Percentiles rank a stretch among this genome's conserved stretches.
Evolutionary conservation across 352 stramenopile genomes (phyloP).

Genomic region (Globisporangium rhizosaccharum): DNA sequence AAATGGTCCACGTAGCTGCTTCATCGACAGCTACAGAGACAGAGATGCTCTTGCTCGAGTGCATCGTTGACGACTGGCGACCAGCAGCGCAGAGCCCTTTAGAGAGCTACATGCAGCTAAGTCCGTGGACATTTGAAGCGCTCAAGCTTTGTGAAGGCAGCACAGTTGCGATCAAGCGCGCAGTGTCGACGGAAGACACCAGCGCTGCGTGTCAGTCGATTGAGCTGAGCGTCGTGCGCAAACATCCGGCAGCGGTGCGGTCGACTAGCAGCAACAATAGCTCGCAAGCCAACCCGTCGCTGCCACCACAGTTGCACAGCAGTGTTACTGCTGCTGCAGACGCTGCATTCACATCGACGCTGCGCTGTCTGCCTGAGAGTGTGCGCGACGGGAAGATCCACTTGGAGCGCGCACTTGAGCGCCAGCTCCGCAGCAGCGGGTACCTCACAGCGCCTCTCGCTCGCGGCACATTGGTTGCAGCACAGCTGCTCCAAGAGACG

Average conservation of each 20-base stretch:
- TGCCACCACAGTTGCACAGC: no score
- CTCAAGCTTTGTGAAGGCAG: slow-evolving; percentile 15
- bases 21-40: not conserved
- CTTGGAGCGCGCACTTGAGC: slow-evolving; percentile 22
- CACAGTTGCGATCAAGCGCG: slow-evolving; percentile 1
- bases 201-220: slow-evolving; percentile 6
- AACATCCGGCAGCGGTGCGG: slow-evolving; percentile 15
- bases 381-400: slow-evolving; percentile 30
- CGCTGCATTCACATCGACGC: slow-evolving; percentile 3
- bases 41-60: slow-evolving; percentile 25
- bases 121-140: slow-evolving; percentile 42
- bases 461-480: slow-evolving; percentile 26
- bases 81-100: not conserved
- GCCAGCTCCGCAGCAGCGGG: slow-evolving; percentile 27
- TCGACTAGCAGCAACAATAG: not conserved
- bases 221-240: slow-evolving; percentile 29
- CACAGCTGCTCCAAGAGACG: slow-evolving; percentile 44
- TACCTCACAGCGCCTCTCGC: not conserved
- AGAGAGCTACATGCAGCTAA: slow-evolving; percentile 30
- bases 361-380: slow-evolving; percentile 34
- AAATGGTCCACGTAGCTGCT: slow-evolving; percentile 9
- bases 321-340: not conserved
- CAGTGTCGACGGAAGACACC: slow-evolving; percentile 10
- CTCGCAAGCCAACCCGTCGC: not conserved
- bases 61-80: slow-evolving; percentile 21